Evolutionary conservation across 2,329 filamentous ascomycete genomes (phyloP).

Genomic region (Scedosporium dehoogii): DNA sequence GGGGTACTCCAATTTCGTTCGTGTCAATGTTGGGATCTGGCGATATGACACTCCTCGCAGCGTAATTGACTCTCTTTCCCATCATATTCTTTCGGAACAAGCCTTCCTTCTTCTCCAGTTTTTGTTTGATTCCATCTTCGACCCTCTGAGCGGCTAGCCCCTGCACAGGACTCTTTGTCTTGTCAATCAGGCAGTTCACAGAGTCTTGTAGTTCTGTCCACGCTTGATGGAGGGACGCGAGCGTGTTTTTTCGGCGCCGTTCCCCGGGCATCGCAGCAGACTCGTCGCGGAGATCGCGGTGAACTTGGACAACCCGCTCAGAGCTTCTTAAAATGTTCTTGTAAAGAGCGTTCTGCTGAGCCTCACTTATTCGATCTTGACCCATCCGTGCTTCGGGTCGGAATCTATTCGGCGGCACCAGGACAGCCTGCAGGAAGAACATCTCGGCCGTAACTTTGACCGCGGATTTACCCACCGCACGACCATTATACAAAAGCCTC

Average conservation of each 20-base stretch:
- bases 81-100: conserved; percentile 99
- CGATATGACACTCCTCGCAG: conserved; percentile 93
- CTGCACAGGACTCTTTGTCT: conserved; percentile 73
- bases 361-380: conserved; percentile 72
- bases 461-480: conserved; percentile 48
- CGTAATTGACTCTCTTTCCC: conserved; percentile 99
- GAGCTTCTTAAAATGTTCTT: conserved; percentile 73
- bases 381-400: conserved; percentile 79
- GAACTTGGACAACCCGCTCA: conserved; percentile 55
- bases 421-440: conserved; percentile 81
- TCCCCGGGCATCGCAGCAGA: conserved; percentile 22
- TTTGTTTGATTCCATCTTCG: conserved; percentile 94
- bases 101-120: conserved; percentile 96
- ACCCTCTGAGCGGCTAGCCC: conserved; percentile 68
- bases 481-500: conserved; percentile 73
- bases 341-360: conserved; percentile 80
- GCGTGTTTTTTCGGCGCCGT: conserved; percentile 41
- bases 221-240: conserved; percentile 68
- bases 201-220: conserved; percentile 79
- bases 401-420: conserved; percentile 88
- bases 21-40: conserved; percentile 98
- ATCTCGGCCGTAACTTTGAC: conserved; percentile 65
- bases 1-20: conserved; percentile 95
- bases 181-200: conserved; percentile 89
- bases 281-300: conserved; percentile 37